Percentiles rank a stretch among this genome's conserved stretches.
These are phyloP conservation scores for Cymbopogon flexuosus DNA, from an alignment of 202 grass and related monocot genomes.

Conservation along the genomic window DNA sequence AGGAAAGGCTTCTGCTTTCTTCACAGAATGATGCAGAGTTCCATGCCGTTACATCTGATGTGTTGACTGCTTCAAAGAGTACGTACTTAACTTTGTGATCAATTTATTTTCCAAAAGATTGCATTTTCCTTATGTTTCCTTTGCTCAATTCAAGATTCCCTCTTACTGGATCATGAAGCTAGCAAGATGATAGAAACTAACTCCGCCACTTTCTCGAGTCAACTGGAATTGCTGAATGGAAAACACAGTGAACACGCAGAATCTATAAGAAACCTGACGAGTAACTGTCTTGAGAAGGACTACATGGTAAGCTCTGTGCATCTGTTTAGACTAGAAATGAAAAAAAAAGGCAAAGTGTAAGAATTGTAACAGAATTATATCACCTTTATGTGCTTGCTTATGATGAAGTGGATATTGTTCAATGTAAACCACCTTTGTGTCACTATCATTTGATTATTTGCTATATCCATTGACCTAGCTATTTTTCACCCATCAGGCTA, in stretches of 20 bases:
- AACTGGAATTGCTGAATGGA: constrained; percentile 45
- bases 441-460: not conserved
- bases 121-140: not conserved
- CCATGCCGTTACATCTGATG: constrained; percentile 36
- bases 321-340: not conserved
- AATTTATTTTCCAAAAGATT: constrained; percentile 7
- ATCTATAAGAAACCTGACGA: constrained; percentile 41
- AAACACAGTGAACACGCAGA: constrained; percentile 40
- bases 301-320: constrained; percentile 48
- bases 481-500: constrained; percentile 40
- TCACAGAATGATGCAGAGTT: constrained; percentile 50
- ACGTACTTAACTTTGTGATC: constrained; percentile 26
- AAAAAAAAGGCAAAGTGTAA: not conserved
- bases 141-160: constrained; percentile 45
- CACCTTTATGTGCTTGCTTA: not conserved
- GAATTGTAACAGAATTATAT: not conserved
- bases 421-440: not conserved
- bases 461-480: not conserved
- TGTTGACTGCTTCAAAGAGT: constrained; percentile 54
- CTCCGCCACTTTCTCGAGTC: constrained; percentile 17
- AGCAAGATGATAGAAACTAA: constrained; percentile 31
- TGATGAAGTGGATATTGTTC: not conserved
- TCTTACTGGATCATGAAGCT: constrained; percentile 42
- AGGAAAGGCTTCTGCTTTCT: constrained; percentile 35
- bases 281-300: constrained; percentile 51